These are phyloP conservation scores for Neurospora terricola DNA, from an alignment of 495 filamentous ascomycete genomes.

Conservation along the genomic window DNA sequence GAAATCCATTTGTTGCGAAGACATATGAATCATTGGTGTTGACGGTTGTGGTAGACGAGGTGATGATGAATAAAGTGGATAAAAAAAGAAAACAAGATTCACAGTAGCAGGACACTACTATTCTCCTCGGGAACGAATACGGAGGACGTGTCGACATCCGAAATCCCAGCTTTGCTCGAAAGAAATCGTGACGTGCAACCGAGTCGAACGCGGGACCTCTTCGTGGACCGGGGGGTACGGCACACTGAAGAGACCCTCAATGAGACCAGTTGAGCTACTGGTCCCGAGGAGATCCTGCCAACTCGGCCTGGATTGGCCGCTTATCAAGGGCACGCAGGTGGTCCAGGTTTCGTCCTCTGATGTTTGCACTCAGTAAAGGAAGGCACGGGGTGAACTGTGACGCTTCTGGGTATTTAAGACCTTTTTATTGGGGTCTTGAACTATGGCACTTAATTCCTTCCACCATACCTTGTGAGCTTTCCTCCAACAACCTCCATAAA, in stretches of 20 bases:
- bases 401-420: neutral
- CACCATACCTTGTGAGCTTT: neutral
- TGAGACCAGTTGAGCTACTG: neutral
- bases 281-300: neutral
- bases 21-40: neutral
- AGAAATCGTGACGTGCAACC: neutral
- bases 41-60: neutral
- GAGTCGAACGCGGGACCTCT: neutral
- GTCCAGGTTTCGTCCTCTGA: neutral
- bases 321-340: neutral
- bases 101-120: no score
- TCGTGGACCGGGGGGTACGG: neutral
- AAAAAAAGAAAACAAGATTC: no score
- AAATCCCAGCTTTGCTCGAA: neutral
- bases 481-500: neutral
- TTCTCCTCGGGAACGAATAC: neutral
- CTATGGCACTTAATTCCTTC: neutral
- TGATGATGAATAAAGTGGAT: neutral
- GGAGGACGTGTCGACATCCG: neutral
- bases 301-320: neutral
- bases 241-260: no score
- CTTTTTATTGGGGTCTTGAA: neutral
- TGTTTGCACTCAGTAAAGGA: neutral
- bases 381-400: neutral
- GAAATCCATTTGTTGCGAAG: neutral